These are phyloP conservation scores for Rosa lucieae DNA, from an alignment of 306 rosid species.

Conservation along the genomic window DNA sequence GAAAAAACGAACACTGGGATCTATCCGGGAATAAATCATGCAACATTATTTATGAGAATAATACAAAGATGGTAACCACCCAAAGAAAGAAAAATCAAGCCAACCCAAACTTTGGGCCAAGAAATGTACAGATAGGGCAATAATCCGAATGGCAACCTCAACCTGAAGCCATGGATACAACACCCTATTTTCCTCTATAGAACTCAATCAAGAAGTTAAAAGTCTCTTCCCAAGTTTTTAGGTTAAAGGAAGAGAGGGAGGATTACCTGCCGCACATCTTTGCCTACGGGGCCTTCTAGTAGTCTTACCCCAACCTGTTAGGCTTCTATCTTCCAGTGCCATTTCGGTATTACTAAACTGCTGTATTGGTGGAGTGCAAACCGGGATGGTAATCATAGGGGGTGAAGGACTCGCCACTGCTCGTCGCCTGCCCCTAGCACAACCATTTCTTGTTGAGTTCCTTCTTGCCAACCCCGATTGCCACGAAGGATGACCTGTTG, in stretches of 20 bases:
- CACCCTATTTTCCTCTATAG: slow-evolving; percentile 56
- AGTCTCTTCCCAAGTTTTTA: slow-evolving; percentile 52
- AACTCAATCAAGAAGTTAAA: slow-evolving; percentile 50
- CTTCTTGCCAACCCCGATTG: slow-evolving; percentile 78
- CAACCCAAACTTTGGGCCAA: slow-evolving; percentile 51
- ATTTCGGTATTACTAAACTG: slow-evolving; percentile 62
- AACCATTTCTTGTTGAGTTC: slow-evolving; percentile 70
- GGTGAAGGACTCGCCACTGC: slow-evolving; percentile 49
- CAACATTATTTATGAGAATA: slow-evolving; percentile 79
- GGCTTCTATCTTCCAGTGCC: slow-evolving; percentile 87
- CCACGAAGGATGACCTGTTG: slow-evolving; percentile 78
- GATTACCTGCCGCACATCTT: slow-evolving; percentile 78
- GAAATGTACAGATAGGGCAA: slow-evolving; percentile 67
- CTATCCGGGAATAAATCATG: slow-evolving; percentile 72
- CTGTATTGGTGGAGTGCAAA: slow-evolving; percentile 54
- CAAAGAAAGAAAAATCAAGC: slow-evolving; percentile 63
- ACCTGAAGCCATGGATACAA: slow-evolving; percentile 43
- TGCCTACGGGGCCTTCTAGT: slow-evolving; percentile 96
- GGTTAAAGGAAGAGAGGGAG: slow-evolving; percentile 59
- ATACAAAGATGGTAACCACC: slow-evolving; percentile 66
- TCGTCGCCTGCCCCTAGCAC: slow-evolving; percentile 80
- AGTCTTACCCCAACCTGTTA: slow-evolving; percentile 96
- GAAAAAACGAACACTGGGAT: slow-evolving; percentile 43
- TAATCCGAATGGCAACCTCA: slow-evolving; percentile 43
- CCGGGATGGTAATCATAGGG: slow-evolving; percentile 35